Evolutionary conservation across 495 filamentous ascomycete species (phyloP), one percentile per base, ranked within the genome.

Genomic region (Beverwykella pulmonaria): DNA sequence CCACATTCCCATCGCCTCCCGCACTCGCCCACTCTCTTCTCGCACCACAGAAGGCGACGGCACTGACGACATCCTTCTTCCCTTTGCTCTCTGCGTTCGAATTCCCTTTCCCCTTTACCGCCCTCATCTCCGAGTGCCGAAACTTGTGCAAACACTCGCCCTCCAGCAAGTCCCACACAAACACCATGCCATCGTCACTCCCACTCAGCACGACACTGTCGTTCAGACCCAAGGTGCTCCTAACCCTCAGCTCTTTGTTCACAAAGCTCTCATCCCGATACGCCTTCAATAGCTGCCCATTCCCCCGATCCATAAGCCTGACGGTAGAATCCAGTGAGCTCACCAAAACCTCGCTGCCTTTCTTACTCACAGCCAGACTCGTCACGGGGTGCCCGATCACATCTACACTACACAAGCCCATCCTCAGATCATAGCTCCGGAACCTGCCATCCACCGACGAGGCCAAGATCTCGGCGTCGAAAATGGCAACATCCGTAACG

Each of bases 371-470:
- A 23, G 79, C 80, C 39, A 96, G 75, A 70, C 87, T 90, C 12
- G 93, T 97, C 27, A 83, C 77, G 0, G 80, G 74, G 26, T 76
- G 78, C 30, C 87, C 85, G 56, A 92, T 71, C 9, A 92, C 85
- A 79, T 98, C 94, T 4, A 87, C 85, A 17, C 84, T 83, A 19
- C 88, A 80, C 68, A 79, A 79, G 0, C 94, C 95, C 84, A 86
- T 90, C 26, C 92, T 82, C n/a, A 97, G 71, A 79, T 98, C 94
- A 77, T 98, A 98, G 47, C 83, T 79, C 60, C 95, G 82, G 8
- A 92, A 83, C 66, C 88, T 82, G 20, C 92, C 94, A 77, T 98
- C 94, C 36, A 97, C 93, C 75, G 91, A 92, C 0, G 90, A 93
- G 5, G 80, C 81, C 3, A 87, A 67, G 63, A 94, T 83, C 77